A percentile compares a stretch with the other conserved stretches of the same genome.
phyloP scores from a whole-genome alignment of 495 filamentous ascomycete species.

The Lophium mytilinum region DNA sequence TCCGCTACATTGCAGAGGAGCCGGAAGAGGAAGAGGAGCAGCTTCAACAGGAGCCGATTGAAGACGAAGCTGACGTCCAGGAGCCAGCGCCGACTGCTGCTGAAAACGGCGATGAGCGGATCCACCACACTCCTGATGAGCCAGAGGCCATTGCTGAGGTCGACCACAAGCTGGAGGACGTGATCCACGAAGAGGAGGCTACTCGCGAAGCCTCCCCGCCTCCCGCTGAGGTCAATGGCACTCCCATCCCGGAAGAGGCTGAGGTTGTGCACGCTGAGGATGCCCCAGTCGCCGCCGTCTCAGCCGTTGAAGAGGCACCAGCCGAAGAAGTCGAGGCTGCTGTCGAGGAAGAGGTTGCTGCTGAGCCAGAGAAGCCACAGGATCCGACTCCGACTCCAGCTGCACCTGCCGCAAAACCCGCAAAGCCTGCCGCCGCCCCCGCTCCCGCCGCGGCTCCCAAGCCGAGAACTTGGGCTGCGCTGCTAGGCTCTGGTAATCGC shows the following conservation, averaged over 20 bases:
- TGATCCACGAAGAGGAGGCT: conserved; percentile 33
- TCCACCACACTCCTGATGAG: conserved; percentile 31
- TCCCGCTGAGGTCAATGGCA: conserved; percentile 25
- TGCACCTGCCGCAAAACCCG: conserved; percentile 36
- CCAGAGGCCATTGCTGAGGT: conserved; percentile 41
- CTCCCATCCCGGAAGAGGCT: conserved; percentile 15
- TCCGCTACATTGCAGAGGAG: conserved; percentile 78
- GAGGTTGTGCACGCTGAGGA: conserved; percentile 23
- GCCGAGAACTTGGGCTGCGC: conserved; percentile 87
- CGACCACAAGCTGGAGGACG: conserved; percentile 49
- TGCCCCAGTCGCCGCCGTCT: conserved; percentile 17
- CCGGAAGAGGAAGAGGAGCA: conserved; percentile 60
- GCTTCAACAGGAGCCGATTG: conserved; percentile 32
- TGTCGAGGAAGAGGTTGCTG: conserved; percentile 30
- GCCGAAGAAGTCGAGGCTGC: conserved; percentile 28
- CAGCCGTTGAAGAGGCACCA: conserved; percentile 24
- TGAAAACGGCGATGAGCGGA: conserved; percentile 23
- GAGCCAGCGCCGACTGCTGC: conserved; percentile 29
- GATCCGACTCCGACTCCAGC: conserved; percentile 52
- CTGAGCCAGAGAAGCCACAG: conserved; percentile 48
- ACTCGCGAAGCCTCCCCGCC: conserved; percentile 31
- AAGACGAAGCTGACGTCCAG: conserved; percentile 33
- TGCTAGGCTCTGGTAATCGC: conserved; percentile 49
- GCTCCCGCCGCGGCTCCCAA: conserved; percentile 30
- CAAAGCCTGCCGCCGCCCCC: conserved; percentile 32